These are phyloP conservation scores for Crithidia fasciculata DNA, from an alignment of 208 protist species.

Conservation along the genomic window DNA sequence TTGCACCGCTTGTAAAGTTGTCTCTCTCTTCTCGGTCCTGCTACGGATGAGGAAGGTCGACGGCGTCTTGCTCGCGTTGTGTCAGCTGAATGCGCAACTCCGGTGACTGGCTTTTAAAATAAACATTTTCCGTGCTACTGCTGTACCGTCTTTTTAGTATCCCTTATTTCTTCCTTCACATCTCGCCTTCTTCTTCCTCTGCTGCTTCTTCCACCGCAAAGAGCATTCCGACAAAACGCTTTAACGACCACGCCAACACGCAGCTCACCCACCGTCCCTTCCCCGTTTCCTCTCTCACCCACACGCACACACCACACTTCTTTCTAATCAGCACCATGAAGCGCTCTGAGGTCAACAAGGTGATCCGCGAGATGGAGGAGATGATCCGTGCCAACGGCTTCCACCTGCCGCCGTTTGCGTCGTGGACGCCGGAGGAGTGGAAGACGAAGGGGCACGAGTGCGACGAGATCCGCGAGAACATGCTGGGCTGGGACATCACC, in stretches of 20 bases:
- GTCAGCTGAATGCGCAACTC: too few species aligned
- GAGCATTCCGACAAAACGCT: neutral
- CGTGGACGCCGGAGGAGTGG: slow-evolving; percentile 19
- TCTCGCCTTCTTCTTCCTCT: too few species aligned
- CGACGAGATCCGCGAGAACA: slow-evolving; percentile 13
- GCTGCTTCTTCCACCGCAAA: too few species aligned
- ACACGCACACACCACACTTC: neutral
- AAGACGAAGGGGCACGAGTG: slow-evolving; percentile 12
- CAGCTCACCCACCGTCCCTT: neutral
- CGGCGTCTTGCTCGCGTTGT: too few species aligned
- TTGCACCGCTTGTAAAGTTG: too few species aligned
- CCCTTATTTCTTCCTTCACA: too few species aligned
- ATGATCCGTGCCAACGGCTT: slow-evolving; percentile 22
- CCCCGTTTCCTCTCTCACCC: neutral
- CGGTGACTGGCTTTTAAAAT: too few species aligned
- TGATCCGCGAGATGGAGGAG: slow-evolving; percentile 27
- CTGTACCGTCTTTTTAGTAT: too few species aligned
- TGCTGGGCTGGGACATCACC: slow-evolving; percentile 27
- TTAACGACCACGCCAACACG: neutral
- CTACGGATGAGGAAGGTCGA: too few species aligned
- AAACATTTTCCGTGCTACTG: too few species aligned
- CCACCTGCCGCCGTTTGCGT: slow-evolving; percentile 29
- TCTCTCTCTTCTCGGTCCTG: too few species aligned
- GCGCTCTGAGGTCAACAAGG: slow-evolving; percentile 26
- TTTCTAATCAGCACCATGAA: slow-evolving; percentile 8